Base-by-base conservation (phyloP, 2,329 filamentous ascomycete species). In the Fusarium sambucinum region DNA sequence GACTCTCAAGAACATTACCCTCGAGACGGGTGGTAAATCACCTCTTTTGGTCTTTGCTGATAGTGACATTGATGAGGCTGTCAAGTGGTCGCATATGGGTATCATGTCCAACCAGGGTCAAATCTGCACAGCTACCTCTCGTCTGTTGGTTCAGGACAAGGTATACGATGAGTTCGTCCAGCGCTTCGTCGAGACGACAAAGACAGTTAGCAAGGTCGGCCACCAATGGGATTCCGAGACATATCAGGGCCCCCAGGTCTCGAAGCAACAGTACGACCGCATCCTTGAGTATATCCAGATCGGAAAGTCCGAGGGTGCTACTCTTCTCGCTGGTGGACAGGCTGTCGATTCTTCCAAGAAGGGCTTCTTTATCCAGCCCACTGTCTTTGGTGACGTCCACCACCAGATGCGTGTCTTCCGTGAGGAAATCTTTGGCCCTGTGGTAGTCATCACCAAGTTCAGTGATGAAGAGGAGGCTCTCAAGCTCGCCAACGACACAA, bases 391-490 rank as follows among this genome's bases (percentile, higher is more conserved):
- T 77, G 89, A 93, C 74, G 92, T 75, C 33, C 66, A 66, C 37
- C 42, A 70, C 45, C 60, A 60, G 93, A 95, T 95, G 92, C 93
- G 92, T 86, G 94, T 96, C 76, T 89, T 93, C 81, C 87, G 92
- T 79, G 92, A 96, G 82, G 93, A 96, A 83, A 95, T 96, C 80
- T 96, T 96, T 78, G 93, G 93, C 65, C 93, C 93, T 56, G 93
- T 96, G 63, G 91, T 89, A 80, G 87, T 90, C 72, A 89, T 96
- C 73, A 86, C 89, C 81, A 95, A 94, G 83, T 96, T 96, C 85
- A 90, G 89, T 82, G 88, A 85, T 73, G 89, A 92, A 82, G 91
- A 89, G 23, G 92, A 96, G 50, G 91, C 88, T 62, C 89, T 96
- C 80, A 81, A 84, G 72, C 81, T 91, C 42, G 92, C 87, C 71